Percentiles rank a stretch among this genome's conserved stretches.
Evolutionary conservation across 129 eudicot genomes (phyloP).

Genomic region (Tagetes patula): DNA sequence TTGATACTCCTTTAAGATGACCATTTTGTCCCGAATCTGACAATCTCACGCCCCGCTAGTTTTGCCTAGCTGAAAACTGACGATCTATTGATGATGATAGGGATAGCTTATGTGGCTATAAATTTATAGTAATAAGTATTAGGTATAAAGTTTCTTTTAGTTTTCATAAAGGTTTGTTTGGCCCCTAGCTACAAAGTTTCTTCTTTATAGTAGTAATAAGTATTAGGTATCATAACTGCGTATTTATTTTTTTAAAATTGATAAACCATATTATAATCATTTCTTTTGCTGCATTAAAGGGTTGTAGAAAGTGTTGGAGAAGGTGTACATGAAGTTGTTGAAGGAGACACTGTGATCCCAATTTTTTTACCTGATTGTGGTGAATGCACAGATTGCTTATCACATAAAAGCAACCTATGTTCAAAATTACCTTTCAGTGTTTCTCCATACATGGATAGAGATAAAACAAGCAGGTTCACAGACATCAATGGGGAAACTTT

Average conservation of each 20-base stretch:
- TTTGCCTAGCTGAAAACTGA: background rate
- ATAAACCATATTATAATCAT: conserved; percentile 18
- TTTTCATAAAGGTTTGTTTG: background rate
- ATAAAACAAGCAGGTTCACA: conserved; percentile 81
- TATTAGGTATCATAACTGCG: background rate
- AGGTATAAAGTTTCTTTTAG: no score
- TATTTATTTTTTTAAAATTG: background rate
- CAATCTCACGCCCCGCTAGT: background rate
- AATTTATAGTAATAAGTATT: background rate
- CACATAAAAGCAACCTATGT: conserved; percentile 80
- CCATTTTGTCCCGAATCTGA: background rate
- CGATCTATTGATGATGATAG: background rate
- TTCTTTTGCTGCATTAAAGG: conserved; percentile 38
- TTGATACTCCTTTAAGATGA: background rate
- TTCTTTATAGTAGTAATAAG: background rate
- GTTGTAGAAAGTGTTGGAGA: conserved; percentile 89
- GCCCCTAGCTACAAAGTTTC: background rate
- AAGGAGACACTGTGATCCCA: conserved; percentile 80
- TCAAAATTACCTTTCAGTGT: conserved; percentile 58
- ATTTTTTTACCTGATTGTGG: conserved; percentile 75
- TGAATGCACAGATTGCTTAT: conserved; percentile 75
- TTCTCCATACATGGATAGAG: conserved; percentile 75
- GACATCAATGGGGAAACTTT: conserved; percentile 79
- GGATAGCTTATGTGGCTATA: background rate
- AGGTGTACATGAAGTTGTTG: conserved; percentile 59